Percentiles rank a stretch among this genome's conserved stretches.
These are phyloP conservation scores for Myriosclerotinia duriaeana DNA, from an alignment of 2,329 filamentous ascomycete genomes.

Conservation along the genomic window DNA sequence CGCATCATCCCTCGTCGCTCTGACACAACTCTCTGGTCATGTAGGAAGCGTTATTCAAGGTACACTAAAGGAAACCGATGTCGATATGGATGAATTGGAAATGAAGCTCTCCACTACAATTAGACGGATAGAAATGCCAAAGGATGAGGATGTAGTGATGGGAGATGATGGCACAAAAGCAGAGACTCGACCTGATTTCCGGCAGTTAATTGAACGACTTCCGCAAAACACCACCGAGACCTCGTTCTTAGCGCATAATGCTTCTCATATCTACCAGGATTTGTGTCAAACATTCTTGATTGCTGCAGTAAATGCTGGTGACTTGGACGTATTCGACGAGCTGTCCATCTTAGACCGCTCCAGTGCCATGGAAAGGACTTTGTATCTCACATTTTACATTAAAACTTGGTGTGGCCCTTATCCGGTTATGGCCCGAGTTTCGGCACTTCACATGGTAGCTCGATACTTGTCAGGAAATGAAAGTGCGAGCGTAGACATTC, in stretches of 20 bases:
- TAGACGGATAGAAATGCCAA: constrained; percentile 55
- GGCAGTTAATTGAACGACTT: constrained; percentile 33
- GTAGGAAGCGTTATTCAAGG: constrained; percentile 63
- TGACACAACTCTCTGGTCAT: constrained; percentile 60
- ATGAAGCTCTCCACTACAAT: constrained; percentile 71
- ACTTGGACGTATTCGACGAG: constrained; percentile 46
- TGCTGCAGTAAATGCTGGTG: constrained; percentile 49
- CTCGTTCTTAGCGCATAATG: constrained; percentile 54
- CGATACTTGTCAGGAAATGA: constrained; percentile 54
- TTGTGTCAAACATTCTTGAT: constrained; percentile 59
- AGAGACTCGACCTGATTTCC: constrained; percentile 38
- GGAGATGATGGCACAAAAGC: constrained; percentile 42
- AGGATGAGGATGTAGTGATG: constrained; percentile 55
- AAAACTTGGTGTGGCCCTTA: constrained; percentile 72
- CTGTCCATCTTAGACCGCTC: constrained; percentile 55
- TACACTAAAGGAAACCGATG: constrained; percentile 64
- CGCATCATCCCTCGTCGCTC: constrained; percentile 63
- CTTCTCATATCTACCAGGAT: constrained; percentile 56
- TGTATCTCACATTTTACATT: constrained; percentile 74
- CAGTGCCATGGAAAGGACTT: constrained; percentile 57
- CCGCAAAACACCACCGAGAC: constrained; percentile 44
- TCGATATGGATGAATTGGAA: constrained; percentile 74
- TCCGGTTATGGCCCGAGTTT: constrained; percentile 65
- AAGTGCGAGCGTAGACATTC: constrained; percentile 61
- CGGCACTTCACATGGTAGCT: constrained; percentile 66